Evolutionary conservation across 1,139 yeast genomes (phyloP).

Genomic region (Waltiozyma sp.): DNA sequence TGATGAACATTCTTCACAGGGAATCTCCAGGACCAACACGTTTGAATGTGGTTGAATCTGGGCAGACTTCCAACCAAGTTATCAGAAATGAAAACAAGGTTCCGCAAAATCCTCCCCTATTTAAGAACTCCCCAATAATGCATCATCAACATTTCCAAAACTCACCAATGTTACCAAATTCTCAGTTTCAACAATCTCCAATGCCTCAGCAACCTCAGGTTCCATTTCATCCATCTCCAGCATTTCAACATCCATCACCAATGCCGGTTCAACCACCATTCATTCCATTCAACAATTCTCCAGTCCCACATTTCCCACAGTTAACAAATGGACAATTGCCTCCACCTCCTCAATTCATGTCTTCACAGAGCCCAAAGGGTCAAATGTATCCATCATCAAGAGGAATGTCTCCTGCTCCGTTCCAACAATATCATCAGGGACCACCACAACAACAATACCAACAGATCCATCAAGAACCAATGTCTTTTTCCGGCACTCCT

Average conservation of each 20-base stretch:
- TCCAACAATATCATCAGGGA: background rate
- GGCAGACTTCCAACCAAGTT: no score
- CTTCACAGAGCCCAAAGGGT: no score
- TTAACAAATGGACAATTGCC: background rate
- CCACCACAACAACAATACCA: no score
- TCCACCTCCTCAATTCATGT: background rate
- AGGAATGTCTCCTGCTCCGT: conserved; percentile 1
- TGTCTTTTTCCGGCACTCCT: no score
- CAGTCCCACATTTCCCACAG: background rate
- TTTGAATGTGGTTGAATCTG: background rate
- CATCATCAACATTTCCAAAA: no score
- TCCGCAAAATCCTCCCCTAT: no score
- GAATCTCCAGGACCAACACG: background rate
- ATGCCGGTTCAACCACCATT: background rate
- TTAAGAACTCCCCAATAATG: no score
- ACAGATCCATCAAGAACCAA: background rate
- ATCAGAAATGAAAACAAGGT: no score
- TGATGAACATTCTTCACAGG: no score
- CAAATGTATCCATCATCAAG: background rate
- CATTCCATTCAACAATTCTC: background rate
- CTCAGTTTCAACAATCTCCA: background rate
- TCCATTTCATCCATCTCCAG: background rate
- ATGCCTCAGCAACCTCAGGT: background rate
- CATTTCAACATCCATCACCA: background rate
- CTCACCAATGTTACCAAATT: no score